Conservation (phyloP, 2,329 filamentous ascomycete species). For the Penicillium sp. region DNA sequence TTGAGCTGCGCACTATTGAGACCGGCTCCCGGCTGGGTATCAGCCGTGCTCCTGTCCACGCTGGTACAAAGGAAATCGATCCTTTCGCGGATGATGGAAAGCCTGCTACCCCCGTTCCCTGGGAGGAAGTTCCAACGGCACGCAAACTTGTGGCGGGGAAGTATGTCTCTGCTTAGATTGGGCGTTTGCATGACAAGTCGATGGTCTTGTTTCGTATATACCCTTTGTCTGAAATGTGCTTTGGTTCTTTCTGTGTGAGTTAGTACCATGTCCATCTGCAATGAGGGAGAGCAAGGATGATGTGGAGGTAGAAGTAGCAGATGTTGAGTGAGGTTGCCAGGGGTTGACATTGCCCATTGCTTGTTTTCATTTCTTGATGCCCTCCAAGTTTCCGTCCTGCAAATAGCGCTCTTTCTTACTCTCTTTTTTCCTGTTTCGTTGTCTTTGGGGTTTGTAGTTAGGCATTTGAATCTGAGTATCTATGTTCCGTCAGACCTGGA, state of each 20-base stretch:
- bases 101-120: slow-evolving; percentile 51
- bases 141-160: slow-evolving; percentile 76
- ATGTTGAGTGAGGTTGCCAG: slow-evolving; percentile 9
- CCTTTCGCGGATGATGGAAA: slow-evolving; percentile 56
- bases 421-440: slow-evolving; percentile 18
- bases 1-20: slow-evolving; percentile 69
- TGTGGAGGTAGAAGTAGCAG: neutral
- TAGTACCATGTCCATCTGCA: neutral
- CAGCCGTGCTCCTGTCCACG: slow-evolving; percentile 43
- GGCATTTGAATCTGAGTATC: slow-evolving; percentile 22
- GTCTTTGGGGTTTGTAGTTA: slow-evolving; percentile 23
- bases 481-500: slow-evolving; percentile 9
- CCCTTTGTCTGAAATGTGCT: slow-evolving; percentile 10
- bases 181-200: slow-evolving; percentile 5
- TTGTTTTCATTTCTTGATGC: slow-evolving; percentile 17
- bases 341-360: slow-evolving; percentile 11
- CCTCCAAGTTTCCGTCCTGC: slow-evolving; percentile 16
- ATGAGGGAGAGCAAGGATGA: neutral
- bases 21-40: slow-evolving; percentile 71
- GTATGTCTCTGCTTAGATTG: slow-evolving; percentile 65
- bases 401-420: slow-evolving; percentile 30
- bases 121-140: slow-evolving; percentile 70
- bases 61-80: slow-evolving; percentile 45
- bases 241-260: slow-evolving; percentile 2
- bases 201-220: slow-evolving; percentile 28